Conservation (phyloP, 768 basidiomycete species). For the Leccinum obscurum region DNA sequence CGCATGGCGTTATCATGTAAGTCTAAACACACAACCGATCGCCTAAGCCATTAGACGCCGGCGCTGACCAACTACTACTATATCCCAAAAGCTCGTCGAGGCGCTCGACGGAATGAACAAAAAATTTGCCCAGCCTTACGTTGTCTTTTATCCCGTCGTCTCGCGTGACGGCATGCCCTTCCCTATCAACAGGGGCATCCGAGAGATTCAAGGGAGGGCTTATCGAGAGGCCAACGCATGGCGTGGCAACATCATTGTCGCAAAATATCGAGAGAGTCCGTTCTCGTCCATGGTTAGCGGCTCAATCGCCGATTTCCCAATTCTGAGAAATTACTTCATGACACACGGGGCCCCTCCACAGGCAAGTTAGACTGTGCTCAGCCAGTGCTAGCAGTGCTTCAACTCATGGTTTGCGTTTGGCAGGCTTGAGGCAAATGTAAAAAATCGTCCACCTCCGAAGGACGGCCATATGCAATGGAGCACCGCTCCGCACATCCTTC, state of each 20-base stretch:
- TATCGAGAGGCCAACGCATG: constrained; percentile 68
- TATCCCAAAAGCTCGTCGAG: constrained; percentile 56
- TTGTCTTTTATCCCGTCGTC: constrained; percentile 74
- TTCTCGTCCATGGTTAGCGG: constrained; percentile 62
- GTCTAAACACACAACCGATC: constrained; percentile 12
- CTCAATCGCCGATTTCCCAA: constrained; percentile 83
- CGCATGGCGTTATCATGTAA: constrained; percentile 74
- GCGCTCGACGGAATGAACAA: constrained; percentile 78
- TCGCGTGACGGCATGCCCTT: constrained; percentile 83
- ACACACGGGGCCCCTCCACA: constrained; percentile 57
- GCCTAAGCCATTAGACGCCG: constrained; percentile 9
- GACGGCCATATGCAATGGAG: neutral
- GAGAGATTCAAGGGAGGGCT: constrained; percentile 66
- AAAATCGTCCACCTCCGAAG: constrained; percentile 4
- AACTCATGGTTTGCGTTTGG: constrained; percentile 26
- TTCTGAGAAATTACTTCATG: constrained; percentile 76
- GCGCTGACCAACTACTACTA: constrained; percentile 12
- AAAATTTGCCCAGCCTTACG: constrained; percentile 77
- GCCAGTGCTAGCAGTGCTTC: constrained; percentile 10
- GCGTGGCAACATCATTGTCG: constrained; percentile 79
- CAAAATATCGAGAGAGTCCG: constrained; percentile 56
- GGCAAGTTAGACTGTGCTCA: constrained; percentile 34
- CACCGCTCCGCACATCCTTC: constrained; percentile 4
- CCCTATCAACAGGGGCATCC: constrained; percentile 73
- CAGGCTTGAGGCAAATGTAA: constrained; percentile 29